These are phyloP conservation scores for Cystobasidium pallidum DNA, from an alignment of 1,284 basidiomycete genomes.

Conservation along the genomic window DNA sequence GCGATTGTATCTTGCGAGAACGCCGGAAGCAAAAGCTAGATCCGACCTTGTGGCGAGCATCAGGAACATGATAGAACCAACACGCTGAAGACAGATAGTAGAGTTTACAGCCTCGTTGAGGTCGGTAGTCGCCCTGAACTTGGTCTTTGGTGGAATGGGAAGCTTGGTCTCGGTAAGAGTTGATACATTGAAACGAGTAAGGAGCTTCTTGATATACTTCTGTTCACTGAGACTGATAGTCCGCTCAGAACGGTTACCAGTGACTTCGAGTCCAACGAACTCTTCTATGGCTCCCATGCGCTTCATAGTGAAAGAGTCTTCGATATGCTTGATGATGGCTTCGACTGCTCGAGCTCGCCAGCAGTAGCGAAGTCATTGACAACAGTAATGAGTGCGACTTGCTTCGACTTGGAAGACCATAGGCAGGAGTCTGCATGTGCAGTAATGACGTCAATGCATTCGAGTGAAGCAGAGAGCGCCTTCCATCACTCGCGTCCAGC, in stretches of 20 bases:
- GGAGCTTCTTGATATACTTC: background rate
- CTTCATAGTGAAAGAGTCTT: background rate
- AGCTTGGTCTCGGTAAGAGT: background rate
- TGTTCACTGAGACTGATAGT: too few relatives aligned
- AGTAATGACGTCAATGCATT: background rate
- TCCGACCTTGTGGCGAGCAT: background rate
- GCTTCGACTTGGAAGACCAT: background rate
- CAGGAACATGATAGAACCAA: slow-evolving; percentile 1
- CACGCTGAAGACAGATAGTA: background rate
- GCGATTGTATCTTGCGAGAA: background rate
- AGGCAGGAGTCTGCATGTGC: background rate
- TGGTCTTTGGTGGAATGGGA: background rate
- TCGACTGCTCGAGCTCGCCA: background rate
- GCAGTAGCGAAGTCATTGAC: background rate
- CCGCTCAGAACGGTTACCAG: background rate
- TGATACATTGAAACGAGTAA: background rate
- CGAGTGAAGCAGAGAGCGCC: background rate
- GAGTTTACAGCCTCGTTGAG: background rate
- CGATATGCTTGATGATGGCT: background rate
- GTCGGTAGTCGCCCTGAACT: background rate
- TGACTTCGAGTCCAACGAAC: slow-evolving; percentile 1
- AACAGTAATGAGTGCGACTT: background rate
- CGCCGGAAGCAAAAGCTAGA: background rate
- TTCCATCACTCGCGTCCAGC: background rate
- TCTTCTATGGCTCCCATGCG: background rate